Percentiles rank a stretch among this genome's conserved stretches.
Conservation (phyloP, 1,284 basidiomycete species). For the Ceratobasidium papillatum region DNA sequence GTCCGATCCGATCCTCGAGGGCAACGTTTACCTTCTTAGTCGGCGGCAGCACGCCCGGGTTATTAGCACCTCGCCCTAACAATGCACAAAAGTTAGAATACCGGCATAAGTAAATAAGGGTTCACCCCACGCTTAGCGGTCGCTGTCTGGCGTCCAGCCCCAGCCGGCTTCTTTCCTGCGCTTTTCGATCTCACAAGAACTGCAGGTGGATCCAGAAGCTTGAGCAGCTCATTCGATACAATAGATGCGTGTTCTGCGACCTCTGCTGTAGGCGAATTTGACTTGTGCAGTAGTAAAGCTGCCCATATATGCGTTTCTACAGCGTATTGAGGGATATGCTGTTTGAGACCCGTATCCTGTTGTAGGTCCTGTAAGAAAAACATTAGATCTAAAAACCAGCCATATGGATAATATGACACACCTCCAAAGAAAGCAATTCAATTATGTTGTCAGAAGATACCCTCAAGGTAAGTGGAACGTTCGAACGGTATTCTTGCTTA, state of each 20-base stretch:
- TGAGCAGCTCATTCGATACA: constrained; percentile 33
- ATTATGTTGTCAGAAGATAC: constrained; percentile 17
- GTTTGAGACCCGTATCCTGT: constrained; percentile 41
- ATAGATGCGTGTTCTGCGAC: background rate
- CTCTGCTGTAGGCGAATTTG: constrained; percentile 3
- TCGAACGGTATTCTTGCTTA: constrained; percentile 35
- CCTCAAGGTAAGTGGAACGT: constrained; percentile 1
- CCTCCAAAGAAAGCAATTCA: constrained; percentile 28
- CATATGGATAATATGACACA: background rate
- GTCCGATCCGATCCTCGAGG: constrained; percentile 62
- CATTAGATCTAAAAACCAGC: background rate
- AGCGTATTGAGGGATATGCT: constrained; percentile 45
- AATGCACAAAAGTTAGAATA: no score
- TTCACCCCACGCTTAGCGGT: constrained; percentile 48
- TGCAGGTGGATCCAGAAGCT: constrained; percentile 39
- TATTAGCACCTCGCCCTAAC: constrained; percentile 42
- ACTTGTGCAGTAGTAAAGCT: constrained; percentile 46
- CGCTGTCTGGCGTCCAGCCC: constrained; percentile 50
- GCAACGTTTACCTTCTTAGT: constrained; percentile 45
- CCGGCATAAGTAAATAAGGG: no score
- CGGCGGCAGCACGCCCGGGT: constrained; percentile 20
- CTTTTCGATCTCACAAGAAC: constrained; percentile 37
- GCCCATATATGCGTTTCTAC: constrained; percentile 48
- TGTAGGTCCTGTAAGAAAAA: constrained; percentile 37
- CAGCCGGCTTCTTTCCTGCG: constrained; percentile 55